Conservation (phyloP, 2,329 filamentous ascomycete species). For the Apiospora phragmitis region DNA sequence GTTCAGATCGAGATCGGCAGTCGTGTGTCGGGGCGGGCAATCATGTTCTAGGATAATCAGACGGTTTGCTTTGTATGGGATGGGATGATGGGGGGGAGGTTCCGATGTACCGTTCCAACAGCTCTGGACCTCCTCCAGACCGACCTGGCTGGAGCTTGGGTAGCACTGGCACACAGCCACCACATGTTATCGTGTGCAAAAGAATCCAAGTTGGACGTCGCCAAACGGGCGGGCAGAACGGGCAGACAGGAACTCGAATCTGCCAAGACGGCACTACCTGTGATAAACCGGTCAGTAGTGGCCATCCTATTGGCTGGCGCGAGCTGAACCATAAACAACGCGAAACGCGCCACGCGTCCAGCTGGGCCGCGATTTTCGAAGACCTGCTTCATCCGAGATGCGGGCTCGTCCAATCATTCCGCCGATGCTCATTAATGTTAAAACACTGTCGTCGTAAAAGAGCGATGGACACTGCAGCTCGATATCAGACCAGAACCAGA, state of each 20-base stretch:
- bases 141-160: not conserved
- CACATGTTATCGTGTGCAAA: not conserved
- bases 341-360: conserved; percentile 10
- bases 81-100: not conserved
- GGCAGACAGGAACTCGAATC: not conserved
- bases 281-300: not conserved
- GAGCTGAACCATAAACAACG: conserved; percentile 11
- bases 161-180: not conserved
- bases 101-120: not conserved
- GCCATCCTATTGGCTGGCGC: conserved; percentile 2
- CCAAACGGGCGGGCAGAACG: too few species aligned
- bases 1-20: conserved; percentile 8
- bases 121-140: not conserved
- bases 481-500: not conserved
- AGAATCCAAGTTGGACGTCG: not conserved
- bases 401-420: conserved; percentile 4
- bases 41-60: conserved; percentile 5
- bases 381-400: conserved; percentile 7
- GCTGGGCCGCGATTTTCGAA: conserved; percentile 1
- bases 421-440: conserved; percentile 5
- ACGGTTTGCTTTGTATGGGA: not conserved
- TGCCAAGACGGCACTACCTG: conserved; percentile 2
- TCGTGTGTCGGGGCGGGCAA: conserved; percentile 4
- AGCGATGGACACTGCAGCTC: not conserved
- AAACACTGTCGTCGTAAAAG: conserved; percentile 2